Evolutionary conservation across 805 yeast species (phyloP).

Genomic region (Wickerhamomyces rabaulensis): DNA sequence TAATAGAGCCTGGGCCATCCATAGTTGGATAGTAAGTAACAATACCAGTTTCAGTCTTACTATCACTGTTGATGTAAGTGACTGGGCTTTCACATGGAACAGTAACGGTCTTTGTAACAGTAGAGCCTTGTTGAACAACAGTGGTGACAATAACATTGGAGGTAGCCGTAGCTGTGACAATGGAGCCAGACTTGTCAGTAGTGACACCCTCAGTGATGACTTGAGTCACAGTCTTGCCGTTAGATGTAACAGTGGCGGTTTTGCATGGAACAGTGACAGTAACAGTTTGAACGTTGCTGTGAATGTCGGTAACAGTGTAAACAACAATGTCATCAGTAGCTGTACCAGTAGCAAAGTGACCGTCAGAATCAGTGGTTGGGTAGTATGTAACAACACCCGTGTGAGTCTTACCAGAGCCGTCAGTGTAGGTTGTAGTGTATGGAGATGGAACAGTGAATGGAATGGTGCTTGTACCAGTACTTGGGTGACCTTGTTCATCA

Average conservation of each 20-base stretch:
- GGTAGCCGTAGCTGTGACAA: background rate
- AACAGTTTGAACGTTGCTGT: background rate
- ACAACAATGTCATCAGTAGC: background rate
- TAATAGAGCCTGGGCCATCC: background rate
- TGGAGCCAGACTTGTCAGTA: background rate
- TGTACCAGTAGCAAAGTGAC: background rate
- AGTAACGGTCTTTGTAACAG: constrained; percentile 2
- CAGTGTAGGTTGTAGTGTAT: constrained; percentile 1
- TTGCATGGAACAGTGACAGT: constrained; percentile 4
- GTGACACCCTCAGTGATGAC: constrained; percentile 3
- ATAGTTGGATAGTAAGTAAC: constrained; percentile 4
- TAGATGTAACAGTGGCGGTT: background rate
- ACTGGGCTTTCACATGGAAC: constrained; percentile 3
- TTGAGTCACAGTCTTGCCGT: background rate
- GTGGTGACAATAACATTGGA: constrained; percentile 2
- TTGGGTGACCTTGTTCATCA: background rate
- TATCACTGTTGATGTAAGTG: background rate
- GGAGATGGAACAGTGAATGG: background rate
- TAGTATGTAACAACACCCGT: constrained; percentile 1
- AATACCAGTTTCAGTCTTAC: constrained; percentile 1
- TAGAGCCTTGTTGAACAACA: background rate
- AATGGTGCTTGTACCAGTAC: constrained; percentile 5
- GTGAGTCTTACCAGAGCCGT: background rate
- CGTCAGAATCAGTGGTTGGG: constrained; percentile 2
- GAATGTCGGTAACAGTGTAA: constrained; percentile 1